Evolutionary conservation across 352 stramenopile genomes (phyloP).

Genomic region (Globisporangium middletonii): DNA sequence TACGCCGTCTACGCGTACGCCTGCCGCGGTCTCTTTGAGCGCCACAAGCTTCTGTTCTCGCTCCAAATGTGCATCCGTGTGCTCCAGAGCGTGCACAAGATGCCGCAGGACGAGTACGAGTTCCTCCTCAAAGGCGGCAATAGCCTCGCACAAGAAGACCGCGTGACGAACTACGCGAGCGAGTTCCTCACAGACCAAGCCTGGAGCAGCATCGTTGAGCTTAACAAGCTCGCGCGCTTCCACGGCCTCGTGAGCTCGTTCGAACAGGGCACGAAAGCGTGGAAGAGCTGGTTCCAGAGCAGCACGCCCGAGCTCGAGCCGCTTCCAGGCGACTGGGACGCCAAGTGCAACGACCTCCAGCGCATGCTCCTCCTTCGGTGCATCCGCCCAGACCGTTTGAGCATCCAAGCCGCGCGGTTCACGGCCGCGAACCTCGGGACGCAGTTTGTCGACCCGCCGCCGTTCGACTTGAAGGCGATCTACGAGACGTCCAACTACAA

Average conservation of each 20-base stretch:
- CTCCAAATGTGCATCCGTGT: constrained; percentile 93
- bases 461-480: constrained; percentile 90
- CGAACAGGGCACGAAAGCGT: constrained; percentile 79
- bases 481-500: constrained; percentile 84
- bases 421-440: constrained; percentile 88
- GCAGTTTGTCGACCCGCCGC: constrained; percentile 91
- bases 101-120: constrained; percentile 91
- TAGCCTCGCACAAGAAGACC: constrained; percentile 52
- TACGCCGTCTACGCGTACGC: constrained; percentile 94
- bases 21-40: constrained; percentile 93
- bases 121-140: constrained; percentile 92
- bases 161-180: constrained; percentile 74
- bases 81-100: constrained; percentile 87
- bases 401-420: constrained; percentile 90
- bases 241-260: constrained; percentile 88
- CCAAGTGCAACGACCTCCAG: constrained; percentile 92
- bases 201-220: constrained; percentile 91
- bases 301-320: constrained; percentile 87
- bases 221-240: constrained; percentile 88
- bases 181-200: constrained; percentile 81
- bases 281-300: constrained; percentile 84
- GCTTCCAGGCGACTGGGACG: constrained; percentile 91
- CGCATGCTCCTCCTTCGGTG: constrained; percentile 91
- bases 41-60: constrained; percentile 95
- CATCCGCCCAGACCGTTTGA: constrained; percentile 89